Base-by-base conservation (phyloP, 1,284 basidiomycete species). In the Ceratobasidium sp. region DNA sequence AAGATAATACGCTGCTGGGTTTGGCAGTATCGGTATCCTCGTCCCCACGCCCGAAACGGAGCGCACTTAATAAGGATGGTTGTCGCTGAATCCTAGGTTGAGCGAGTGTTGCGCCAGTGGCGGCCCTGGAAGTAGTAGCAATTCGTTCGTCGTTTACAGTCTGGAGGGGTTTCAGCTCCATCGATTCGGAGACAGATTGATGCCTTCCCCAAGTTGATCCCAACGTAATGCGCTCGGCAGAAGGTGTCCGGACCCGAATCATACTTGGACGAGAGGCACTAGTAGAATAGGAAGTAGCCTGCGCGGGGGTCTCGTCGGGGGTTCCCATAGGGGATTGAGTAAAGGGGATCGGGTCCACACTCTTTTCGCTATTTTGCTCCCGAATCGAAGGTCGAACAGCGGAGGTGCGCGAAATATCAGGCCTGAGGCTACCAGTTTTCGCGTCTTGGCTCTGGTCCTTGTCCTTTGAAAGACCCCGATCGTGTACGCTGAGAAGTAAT, bases 81-180 rank as follows among this genome's bases (percentile, higher is more conserved):
- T 50, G 59, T 13, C 59, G 59, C 9, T 11, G 13, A 13, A 47
- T 25, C 8, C 23, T n/a, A 4, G 30, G 21, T 21, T 53, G 59
- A 16, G 59, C 7, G 25, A 36, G 23, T 16, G 49, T 19, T 33
- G 30, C 30, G 14, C 49, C 49, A 29, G 49, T 50, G 4, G 49
- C 36, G 8, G 42, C 25, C 4, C 21, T 27, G 21, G 30, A 49
- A 1, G 59, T 64, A 41, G 29, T 21, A 7, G 49, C 11, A 14
- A 30, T 23, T 23, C 36, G 58, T 36, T 36, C 33, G 11, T 36
- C 33, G 41, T 13, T 47, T 50, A 49, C 30, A 23, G 36, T 27
- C 21, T 64, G 30, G 2, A 64, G 49, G 23, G 39, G 52, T 5
- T n/a, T 42, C 59, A 64, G 52, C 39, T 64, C 59, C 49, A 64